These are phyloP conservation scores for Helminthosporium solani DNA, from an alignment of 2,329 filamentous ascomycete species.

Conservation along the genomic window DNA sequence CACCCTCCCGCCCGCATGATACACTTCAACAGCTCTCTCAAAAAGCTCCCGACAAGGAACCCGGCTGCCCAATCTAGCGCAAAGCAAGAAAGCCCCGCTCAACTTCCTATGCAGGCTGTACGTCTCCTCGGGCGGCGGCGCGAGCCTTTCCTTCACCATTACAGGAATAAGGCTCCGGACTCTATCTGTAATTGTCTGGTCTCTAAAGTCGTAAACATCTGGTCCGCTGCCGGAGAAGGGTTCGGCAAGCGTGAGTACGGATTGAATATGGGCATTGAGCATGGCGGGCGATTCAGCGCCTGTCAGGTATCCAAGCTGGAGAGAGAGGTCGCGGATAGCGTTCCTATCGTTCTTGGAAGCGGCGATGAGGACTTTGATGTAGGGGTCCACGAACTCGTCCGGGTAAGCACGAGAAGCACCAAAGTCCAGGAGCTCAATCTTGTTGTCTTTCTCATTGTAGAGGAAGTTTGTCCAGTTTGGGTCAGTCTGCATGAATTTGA, in stretches of 20 bases:
- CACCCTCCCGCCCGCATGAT: constrained; percentile 21
- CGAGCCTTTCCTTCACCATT: constrained; percentile 86
- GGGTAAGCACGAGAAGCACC: constrained; percentile 88
- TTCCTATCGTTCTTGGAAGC: constrained; percentile 70
- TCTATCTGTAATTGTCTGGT: constrained; percentile 95
- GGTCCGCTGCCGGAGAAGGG: constrained; percentile 77
- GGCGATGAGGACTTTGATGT: constrained; percentile 76
- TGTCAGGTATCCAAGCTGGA: constrained; percentile 84
- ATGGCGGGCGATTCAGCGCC: constrained; percentile 83
- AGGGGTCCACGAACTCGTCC: constrained; percentile 73
- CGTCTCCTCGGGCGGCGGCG: constrained; percentile 94
- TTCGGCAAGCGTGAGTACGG: constrained; percentile 86
- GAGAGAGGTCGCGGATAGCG: constrained; percentile 66
- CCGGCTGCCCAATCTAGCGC: constrained; percentile 78
- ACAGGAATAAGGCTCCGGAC: constrained; percentile 85
- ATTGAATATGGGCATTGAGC: constrained; percentile 87
- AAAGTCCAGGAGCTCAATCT: constrained; percentile 91
- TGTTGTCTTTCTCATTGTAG: constrained; percentile 70
- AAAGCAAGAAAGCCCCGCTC: constrained; percentile 91
- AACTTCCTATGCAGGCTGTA: constrained; percentile 94
- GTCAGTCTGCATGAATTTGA: constrained; percentile 98
- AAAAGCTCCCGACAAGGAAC: constrained; percentile 84
- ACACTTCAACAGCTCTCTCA: constrained; percentile 52
- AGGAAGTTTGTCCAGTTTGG: constrained; percentile 99
- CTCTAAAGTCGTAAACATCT: constrained; percentile 83